phyloP scores from a whole-genome alignment of 345 rosid species.

The Hirschfeldia incana region DNA sequence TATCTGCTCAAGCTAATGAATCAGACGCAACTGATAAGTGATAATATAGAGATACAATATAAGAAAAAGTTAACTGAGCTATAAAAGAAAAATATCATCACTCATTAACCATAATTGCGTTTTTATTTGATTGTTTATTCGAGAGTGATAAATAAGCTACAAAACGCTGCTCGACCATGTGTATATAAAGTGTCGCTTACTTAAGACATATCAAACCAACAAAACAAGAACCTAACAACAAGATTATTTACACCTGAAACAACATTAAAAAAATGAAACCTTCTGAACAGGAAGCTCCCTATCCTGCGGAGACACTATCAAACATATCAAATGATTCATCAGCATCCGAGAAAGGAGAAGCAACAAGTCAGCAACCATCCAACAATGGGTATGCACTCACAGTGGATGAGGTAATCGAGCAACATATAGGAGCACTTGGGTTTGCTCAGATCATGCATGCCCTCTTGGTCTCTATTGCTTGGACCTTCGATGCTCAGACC shows the following conservation, averaged over 20 bases:
- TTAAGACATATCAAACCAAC: constrained; percentile 27
- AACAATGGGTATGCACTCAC: constrained; percentile 50
- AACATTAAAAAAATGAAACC: constrained; percentile 20
- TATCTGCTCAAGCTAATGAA: neutral
- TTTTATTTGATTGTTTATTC: constrained; percentile 2
- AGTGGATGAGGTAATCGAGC: constrained; percentile 69
- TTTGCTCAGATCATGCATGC: constrained; percentile 64
- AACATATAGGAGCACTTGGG: constrained; percentile 64
- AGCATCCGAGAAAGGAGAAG: constrained; percentile 34
- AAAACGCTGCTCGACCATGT: constrained; percentile 21
- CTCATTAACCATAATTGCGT: constrained; percentile 24
- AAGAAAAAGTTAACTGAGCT: neutral
- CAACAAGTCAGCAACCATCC: constrained; percentile 11
- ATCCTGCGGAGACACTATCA: constrained; percentile 27
- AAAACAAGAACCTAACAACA: neutral
- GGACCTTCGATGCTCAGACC: constrained; percentile 71
- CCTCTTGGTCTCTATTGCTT: constrained; percentile 61
- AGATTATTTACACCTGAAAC: constrained; percentile 36
- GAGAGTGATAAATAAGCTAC: neutral
- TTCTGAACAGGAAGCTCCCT: constrained; percentile 29
- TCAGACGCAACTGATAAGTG: constrained; percentile 7
- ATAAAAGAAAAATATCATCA: constrained; percentile 10
- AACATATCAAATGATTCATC: constrained; percentile 36
- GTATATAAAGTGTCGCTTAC: constrained; percentile 26
- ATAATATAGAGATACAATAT: neutral